These are phyloP conservation scores for Neurospora sp. DNA, from an alignment of 2,329 filamentous ascomycete species.

Conservation along the genomic window DNA sequence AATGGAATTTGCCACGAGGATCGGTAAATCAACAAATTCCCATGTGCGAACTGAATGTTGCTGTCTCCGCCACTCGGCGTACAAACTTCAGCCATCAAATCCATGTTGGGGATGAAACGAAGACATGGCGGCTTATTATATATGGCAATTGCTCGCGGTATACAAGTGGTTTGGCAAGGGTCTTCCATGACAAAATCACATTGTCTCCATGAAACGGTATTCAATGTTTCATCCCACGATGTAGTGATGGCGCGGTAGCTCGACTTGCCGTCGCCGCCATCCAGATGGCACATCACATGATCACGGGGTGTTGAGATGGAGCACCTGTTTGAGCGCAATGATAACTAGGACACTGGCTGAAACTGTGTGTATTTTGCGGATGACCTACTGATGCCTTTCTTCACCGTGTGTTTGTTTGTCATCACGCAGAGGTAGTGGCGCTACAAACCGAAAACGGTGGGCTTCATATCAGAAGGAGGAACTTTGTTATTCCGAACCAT, in stretches of 20 bases:
- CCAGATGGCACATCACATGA: neutral
- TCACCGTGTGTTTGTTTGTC: neutral
- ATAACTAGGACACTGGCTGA: neutral
- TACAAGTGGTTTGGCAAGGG: neutral
- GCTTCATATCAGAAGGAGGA: neutral
- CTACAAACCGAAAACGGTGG: neutral
- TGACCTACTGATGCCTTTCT: neutral
- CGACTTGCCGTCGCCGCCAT: neutral
- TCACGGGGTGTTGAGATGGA: neutral
- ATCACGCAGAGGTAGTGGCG: neutral
- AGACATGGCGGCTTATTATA: neutral
- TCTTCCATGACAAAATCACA: neutral
- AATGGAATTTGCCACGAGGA: neutral
- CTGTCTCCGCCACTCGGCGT: neutral
- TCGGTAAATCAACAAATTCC: neutral
- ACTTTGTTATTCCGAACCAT: neutral
- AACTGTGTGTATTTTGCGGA: neutral
- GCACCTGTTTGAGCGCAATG: neutral
- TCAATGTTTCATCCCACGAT: neutral
- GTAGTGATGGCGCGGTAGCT: neutral
- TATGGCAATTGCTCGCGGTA: neutral
- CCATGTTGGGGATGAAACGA: neutral
- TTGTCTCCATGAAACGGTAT: neutral
- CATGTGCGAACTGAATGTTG: neutral
- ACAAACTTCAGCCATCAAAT: neutral